These are phyloP conservation scores for Trebouxia sp. DNA, from an alignment of 139 green algal species.

Conservation along the genomic window DNA sequence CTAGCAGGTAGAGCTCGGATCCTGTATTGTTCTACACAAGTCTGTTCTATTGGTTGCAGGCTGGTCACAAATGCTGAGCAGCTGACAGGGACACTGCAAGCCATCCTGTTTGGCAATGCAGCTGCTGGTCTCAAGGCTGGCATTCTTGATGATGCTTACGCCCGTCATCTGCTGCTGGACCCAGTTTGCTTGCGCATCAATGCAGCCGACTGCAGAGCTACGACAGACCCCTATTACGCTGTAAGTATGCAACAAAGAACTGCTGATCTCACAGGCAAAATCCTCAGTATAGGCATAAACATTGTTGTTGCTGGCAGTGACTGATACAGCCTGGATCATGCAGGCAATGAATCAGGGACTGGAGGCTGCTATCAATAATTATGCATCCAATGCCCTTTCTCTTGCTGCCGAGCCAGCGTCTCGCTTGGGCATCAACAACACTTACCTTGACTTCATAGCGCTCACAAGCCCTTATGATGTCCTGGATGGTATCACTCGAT, in stretches of 20 bases:
- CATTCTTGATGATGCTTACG: neutral
- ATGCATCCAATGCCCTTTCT: neutral
- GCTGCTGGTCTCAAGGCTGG: neutral
- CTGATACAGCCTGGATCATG: neutral
- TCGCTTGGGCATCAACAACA: constrained; percentile 12
- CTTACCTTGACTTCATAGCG: neutral
- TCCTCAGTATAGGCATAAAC: no score
- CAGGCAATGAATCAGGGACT: constrained; percentile 7
- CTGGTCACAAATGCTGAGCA: neutral
- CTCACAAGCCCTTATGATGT: neutral
- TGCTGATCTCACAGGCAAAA: neutral
- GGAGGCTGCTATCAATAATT: constrained; percentile 10
- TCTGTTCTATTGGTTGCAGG: no score
- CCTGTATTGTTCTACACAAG: no score
- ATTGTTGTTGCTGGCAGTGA: neutral
- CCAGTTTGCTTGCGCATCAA: neutral
- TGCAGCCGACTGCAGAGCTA: neutral
- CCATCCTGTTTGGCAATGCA: neutral
- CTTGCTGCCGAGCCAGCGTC: neutral
- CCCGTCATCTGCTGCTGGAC: neutral
- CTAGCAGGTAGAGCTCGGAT: no score
- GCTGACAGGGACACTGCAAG: neutral
- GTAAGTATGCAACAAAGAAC: neutral
- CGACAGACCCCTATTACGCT: neutral
- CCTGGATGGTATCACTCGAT: neutral